A percentile compares a stretch with the other conserved stretches of the same genome.
These are phyloP conservation scores for Murraya paniculata DNA, from an alignment of 345 rosid species.

Conservation along the genomic window DNA sequence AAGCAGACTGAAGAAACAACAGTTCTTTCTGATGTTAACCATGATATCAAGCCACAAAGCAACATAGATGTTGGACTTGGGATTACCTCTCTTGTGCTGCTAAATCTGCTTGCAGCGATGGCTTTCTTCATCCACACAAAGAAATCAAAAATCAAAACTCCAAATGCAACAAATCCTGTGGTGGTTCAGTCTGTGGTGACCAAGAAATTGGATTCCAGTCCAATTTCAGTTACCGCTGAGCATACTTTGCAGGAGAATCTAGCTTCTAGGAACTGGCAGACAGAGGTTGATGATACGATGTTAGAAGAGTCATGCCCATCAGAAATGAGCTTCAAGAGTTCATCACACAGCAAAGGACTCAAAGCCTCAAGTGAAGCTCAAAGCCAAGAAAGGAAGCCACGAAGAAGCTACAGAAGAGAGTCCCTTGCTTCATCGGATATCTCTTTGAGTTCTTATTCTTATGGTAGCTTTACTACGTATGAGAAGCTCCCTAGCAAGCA, in stretches of 20 bases:
- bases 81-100: conserved; percentile 30
- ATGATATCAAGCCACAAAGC: conserved; percentile 20
- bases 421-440: conserved; percentile 65
- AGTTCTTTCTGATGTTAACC: conserved; percentile 5
- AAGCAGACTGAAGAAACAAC: neutral
- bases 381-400: conserved; percentile 41
- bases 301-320: conserved; percentile 47
- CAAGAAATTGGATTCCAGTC: conserved; percentile 29
- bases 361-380: conserved; percentile 34
- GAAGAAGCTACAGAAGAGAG: conserved; percentile 49
- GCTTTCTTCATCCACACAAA: conserved; percentile 33
- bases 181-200: conserved; percentile 15
- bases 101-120: conserved; percentile 36
- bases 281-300: conserved; percentile 46
- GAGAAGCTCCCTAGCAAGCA: conserved; percentile 62
- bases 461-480: conserved; percentile 79
- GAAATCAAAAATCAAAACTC: conserved; percentile 16
- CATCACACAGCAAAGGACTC: conserved; percentile 25
- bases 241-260: conserved; percentile 21
- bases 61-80: conserved; percentile 7
- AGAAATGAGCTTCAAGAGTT: conserved; percentile 51
- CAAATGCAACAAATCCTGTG: conserved; percentile 15
- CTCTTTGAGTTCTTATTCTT: conserved; percentile 54
- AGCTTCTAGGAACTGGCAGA: conserved; percentile 30
- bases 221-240: conserved; percentile 21